A percentile compares a stretch with the other conserved stretches of the same genome.
phyloP scores from a whole-genome alignment of 352 stramenopile species.

The Pythium pyrilobum region DNA sequence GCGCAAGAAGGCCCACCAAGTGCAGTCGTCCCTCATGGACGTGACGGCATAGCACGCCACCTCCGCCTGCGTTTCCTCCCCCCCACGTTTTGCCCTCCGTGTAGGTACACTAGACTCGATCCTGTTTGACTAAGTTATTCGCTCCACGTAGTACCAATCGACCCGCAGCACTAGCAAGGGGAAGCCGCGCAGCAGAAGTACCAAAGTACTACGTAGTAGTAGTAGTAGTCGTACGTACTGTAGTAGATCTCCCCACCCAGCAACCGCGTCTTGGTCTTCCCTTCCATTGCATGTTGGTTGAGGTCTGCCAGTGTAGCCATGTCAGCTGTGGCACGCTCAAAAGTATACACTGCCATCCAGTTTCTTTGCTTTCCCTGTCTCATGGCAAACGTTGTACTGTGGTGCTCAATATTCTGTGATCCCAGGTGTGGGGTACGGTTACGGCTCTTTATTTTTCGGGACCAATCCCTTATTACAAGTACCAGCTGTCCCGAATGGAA shows the following conservation, averaged over 20 bases:
- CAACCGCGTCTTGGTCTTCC: no score
- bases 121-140: slow-evolving; percentile 2
- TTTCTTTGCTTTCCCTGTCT: neutral
- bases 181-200: neutral
- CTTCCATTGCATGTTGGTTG: no score
- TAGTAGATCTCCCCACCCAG: no score
- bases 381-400: slow-evolving; percentile 1
- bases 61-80: neutral
- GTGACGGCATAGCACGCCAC: slow-evolving; percentile 11
- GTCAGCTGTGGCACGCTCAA: neutral
- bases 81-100: neutral
- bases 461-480: slow-evolving; percentile 3
- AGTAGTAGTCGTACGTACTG: no score
- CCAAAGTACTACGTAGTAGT: neutral
- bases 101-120: slow-evolving; percentile 1
- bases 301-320: slow-evolving; percentile 16
- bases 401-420: slow-evolving; percentile 16
- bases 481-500: neutral
- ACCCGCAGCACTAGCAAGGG: neutral
- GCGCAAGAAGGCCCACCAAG: slow-evolving; percentile 23
- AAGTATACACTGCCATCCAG: slow-evolving; percentile 1
- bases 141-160: neutral
- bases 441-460: no score
- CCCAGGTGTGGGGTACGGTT: no score
- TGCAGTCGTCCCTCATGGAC: slow-evolving; percentile 16